Percentiles rank a stretch among this genome's conserved stretches.
Evolutionary conservation across 2,329 filamentous ascomycete species (phyloP).

Genomic region (Harringtonia lauricola): DNA sequence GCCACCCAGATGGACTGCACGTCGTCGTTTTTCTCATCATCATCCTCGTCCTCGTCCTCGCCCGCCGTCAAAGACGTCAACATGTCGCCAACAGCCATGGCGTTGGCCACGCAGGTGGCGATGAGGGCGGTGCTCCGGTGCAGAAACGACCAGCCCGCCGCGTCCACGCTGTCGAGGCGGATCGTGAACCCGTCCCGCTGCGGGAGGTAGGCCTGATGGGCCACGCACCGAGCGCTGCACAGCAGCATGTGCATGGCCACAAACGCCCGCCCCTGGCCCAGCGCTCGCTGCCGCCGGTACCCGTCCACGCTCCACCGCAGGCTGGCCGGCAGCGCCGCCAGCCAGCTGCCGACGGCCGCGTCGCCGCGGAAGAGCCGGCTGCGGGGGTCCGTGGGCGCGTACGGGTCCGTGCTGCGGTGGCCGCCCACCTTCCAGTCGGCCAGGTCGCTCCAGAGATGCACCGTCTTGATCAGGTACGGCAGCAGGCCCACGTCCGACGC

Average conservation of each 20-base stretch:
- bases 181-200: conserved; percentile 12
- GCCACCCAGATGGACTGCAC: conserved; percentile 14
- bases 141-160: conserved; percentile 14
- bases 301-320: conserved; percentile 10
- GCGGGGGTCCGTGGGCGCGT: conserved; percentile 8
- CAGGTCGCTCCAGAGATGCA: conserved; percentile 10
- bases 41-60: neutral
- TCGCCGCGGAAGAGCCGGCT: conserved; percentile 4
- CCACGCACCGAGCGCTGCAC: conserved; percentile 12
- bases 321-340: conserved; percentile 7
- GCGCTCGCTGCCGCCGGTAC: conserved; percentile 7
- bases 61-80: conserved; percentile 6
- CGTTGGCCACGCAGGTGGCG: conserved; percentile 12
- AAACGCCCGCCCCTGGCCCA: conserved; percentile 12
- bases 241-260: conserved; percentile 15
- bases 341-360: conserved; percentile 8
- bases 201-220: conserved; percentile 16
- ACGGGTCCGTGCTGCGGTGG: conserved; percentile 6
- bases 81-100: conserved; percentile 12
- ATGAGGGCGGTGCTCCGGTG: conserved; percentile 11
- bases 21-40: neutral
- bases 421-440: conserved; percentile 8
- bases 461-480: conserved; percentile 12
- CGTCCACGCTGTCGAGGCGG: conserved; percentile 12
- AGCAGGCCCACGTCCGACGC: conserved; percentile 11